Evolutionary conservation across 352 stramenopile genomes (phyloP), one percentile per base, ranked within the genome.

Genomic region (Thalassiosira mediterranea): DNA sequence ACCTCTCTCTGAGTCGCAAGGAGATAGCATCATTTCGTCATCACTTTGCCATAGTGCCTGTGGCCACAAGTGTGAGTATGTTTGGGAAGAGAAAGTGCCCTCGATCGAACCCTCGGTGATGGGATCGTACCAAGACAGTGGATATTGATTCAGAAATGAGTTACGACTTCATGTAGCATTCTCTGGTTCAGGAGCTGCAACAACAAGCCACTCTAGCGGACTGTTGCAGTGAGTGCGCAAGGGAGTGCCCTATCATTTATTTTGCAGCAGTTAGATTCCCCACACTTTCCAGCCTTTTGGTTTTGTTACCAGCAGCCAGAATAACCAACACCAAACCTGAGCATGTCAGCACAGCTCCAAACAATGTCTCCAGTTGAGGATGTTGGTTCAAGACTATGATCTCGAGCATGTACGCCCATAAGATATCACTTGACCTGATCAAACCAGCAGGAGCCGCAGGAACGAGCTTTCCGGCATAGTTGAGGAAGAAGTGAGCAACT

Each of bases 361-460:
- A 32, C n/a, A 21, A 64, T 23, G 78, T 86, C n/a, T 21, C 29
- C 4, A 0, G 4, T 31, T 71, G 34, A 8, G 78, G 78, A 21
- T 53, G 5, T 51, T 81, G 48, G 19, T 52, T 21, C 66, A 86
- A 86, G 4, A 83, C 23, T 29, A 81, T 1, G 37, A 86, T 54
- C 40, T 86, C 63, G 4, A 75, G 49, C 2, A 64, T 11, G 46
- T 86, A 86, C 3, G 73, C 51, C 62, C 62, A 84, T 15, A 79
- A 3, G 40, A 86, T 83, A 48, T 73, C 74, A 25, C 42, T 72
- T 28, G 37, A 32, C 34, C 73, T 37, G 13, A 83, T 46, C 15
- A 86, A 46, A n/a, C 53, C 57, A 26, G 32, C 51, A 21, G 83
- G 32, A 13, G 73, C 62, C 7, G 78, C 67, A 15, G 72, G 72